These are phyloP conservation scores for Pythium monospermum DNA, from an alignment of 352 stramenopile genomes.

Conservation along the genomic window DNA sequence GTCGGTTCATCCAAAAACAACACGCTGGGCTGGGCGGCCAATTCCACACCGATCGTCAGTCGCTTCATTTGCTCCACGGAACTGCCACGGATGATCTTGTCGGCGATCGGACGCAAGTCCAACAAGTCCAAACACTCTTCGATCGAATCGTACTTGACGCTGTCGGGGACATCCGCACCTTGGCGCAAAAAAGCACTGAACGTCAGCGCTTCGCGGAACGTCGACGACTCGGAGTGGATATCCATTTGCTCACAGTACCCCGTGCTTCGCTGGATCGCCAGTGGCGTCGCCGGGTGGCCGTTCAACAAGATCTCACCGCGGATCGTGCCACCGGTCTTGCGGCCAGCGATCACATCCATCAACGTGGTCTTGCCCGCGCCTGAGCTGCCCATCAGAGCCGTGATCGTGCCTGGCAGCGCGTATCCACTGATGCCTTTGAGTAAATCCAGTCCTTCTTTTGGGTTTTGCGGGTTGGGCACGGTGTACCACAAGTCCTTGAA, in stretches of 20 bases:
- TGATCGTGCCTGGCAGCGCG: slow-evolving; percentile 30
- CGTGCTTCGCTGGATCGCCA: slow-evolving; percentile 21
- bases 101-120: slow-evolving; percentile 22
- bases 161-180: slow-evolving; percentile 14
- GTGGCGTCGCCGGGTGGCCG: slow-evolving; percentile 17
- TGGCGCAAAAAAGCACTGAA: slow-evolving; percentile 56
- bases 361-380: slow-evolving; percentile 87
- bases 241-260: slow-evolving; percentile 29
- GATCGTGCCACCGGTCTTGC: slow-evolving; percentile 84
- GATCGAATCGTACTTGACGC: slow-evolving; percentile 22
- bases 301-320: slow-evolving; percentile 44
- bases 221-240: slow-evolving; percentile 21
- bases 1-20: slow-evolving; percentile 88
- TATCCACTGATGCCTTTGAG: slow-evolving; percentile 34
- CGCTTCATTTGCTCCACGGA: slow-evolving; percentile 56
- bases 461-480: slow-evolving; percentile 22
- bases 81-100: slow-evolving; percentile 27
- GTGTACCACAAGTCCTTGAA: slow-evolving; percentile 33
- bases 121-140: slow-evolving; percentile 24
- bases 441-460: slow-evolving; percentile 35
- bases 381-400: slow-evolving; percentile 39
- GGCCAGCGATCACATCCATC: slow-evolving; percentile 87
- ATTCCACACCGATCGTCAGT: slow-evolving; percentile 86
- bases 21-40: slow-evolving; percentile 77
- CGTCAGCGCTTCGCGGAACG: slow-evolving; percentile 18